Conservation (phyloP, 1,284 basidiomycete genomes). For the Melampsora larici-populina region DNA sequence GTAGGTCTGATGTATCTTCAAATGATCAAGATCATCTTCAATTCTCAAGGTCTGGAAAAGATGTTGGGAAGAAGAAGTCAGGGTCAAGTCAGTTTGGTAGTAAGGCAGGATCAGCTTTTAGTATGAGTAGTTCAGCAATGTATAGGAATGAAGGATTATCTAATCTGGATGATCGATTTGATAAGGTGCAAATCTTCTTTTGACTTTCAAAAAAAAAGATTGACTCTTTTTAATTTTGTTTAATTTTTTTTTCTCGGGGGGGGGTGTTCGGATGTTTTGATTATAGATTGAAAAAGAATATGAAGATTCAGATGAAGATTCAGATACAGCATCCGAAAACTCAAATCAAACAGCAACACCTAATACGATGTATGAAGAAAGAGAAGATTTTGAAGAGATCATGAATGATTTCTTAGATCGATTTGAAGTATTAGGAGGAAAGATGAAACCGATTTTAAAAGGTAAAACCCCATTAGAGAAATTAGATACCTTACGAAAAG, state of each 20-base stretch:
- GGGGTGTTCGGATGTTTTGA: background rate
- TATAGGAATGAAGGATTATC: constrained; percentile 83
- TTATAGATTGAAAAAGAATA: constrained; percentile 71
- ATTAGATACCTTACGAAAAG: constrained; percentile 13
- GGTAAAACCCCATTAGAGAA: constrained; percentile 18
- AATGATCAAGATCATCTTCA: too few species aligned
- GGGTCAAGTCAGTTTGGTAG: constrained; percentile 64
- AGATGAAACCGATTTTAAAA: constrained; percentile 19
- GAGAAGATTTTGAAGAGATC: constrained; percentile 27
- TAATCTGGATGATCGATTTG: constrained; percentile 87
- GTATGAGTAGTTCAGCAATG: constrained; percentile 96
- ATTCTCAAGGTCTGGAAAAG: constrained; percentile 52
- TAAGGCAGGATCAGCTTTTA: constrained; percentile 67
- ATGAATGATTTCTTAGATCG: constrained; percentile 33
- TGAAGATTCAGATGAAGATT: constrained; percentile 62
- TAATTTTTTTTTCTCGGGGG: constrained; percentile 53
- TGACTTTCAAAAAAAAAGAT: background rate
- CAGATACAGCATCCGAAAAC: constrained; percentile 43
- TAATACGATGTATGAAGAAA: background rate
- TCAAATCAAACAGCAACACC: constrained; percentile 44
- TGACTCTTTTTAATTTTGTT: too few species aligned
- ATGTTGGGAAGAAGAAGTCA: constrained; percentile 73
- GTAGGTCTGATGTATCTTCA: constrained; percentile 47
- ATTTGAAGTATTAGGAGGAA: constrained; percentile 33
- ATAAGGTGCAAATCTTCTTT: constrained; percentile 64